Evolutionary conservation across 352 stramenopile species (phyloP), one percentile per base, ranked within the genome.

Genomic region (Phytopythium kandeliae): DNA sequence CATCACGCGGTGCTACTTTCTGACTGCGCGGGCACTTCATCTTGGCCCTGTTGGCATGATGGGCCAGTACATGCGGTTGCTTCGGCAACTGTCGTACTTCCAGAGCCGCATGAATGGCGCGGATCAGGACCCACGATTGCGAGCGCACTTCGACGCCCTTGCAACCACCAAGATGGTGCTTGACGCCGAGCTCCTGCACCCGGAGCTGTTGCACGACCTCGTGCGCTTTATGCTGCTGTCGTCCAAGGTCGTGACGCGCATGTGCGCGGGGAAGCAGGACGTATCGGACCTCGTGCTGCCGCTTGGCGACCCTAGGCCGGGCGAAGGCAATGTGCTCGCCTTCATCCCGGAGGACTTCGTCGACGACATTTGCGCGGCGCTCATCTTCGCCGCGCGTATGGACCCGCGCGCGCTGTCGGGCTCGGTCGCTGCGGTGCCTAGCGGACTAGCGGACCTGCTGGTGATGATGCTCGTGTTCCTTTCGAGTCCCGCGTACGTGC

Each of bases 1-100:
- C 62, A 97, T 98, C 64, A 97, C 96, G 12, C 80, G 96, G 35
- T 98, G 88, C 57, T 99, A 98, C 63, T 99, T 98, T 62, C 81
- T 97, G 40, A 96, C 89, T 13, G 92, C 90, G 37, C 75, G 95
- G 21, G 78, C 89, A 2, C 63, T 99, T 38, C 92, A 98, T 54
- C 75, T 98, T 0, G 95, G 92, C 5, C 78, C 96, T 8, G 85
- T 97, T 4, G 80, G 78, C 0, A 84, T 81, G 41, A 88, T 95
- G 22, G 74, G 78, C 7, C 73, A 86, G 46, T 91, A 91, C 57
- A 89, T 91, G 75, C 75, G 78, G 21, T 62, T 97, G n/a, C 65
- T 96, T 10, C 88, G 91, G 2, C 88, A 97, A 54, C 61, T 98
- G 22, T 95, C 76, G 28, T 96, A 96, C 60, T 81, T 90, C 48